These are phyloP conservation scores for Prunus kanzakura DNA, from an alignment of 306 rosid genomes.

Conservation along the genomic window DNA sequence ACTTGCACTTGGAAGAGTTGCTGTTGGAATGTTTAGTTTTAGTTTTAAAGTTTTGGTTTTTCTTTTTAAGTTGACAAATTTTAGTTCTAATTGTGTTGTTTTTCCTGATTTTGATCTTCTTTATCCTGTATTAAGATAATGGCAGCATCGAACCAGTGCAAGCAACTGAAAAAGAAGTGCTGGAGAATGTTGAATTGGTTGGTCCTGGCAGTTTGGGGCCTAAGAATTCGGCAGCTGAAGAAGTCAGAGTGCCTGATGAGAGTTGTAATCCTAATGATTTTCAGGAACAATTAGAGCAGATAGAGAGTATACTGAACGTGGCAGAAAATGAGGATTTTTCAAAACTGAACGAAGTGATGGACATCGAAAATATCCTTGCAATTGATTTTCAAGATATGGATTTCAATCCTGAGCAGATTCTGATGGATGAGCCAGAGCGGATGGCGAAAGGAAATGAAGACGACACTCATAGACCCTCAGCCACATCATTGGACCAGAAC, in stretches of 20 bases:
- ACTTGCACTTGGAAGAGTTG: no score
- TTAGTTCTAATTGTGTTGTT: neutral
- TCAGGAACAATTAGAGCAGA: conserved; percentile 13
- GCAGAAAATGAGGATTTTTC: conserved; percentile 15
- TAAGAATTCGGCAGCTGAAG: neutral
- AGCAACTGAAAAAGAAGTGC: neutral
- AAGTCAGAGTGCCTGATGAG: neutral
- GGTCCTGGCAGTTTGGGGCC: neutral
- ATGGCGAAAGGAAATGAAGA: conserved; percentile 30
- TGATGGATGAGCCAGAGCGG: conserved; percentile 15
- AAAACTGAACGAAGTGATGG: neutral
- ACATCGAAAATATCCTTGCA: neutral
- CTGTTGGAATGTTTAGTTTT: neutral
- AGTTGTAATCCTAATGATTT: neutral
- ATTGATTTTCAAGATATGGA: conserved; percentile 3
- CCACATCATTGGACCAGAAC: conserved; percentile 21
- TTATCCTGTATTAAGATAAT: conserved; percentile 7
- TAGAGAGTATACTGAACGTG: conserved; percentile 8
- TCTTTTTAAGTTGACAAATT: neutral
- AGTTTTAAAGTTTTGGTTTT: neutral
- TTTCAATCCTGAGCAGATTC: conserved; percentile 4
- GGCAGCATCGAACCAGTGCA: conserved; percentile 9
- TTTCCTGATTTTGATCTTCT: neutral
- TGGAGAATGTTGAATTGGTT: conserved; percentile 10
- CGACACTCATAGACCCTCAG: conserved; percentile 10